Base-by-base conservation (phyloP, 139 green algal genomes). In the Eudorina sp. region DNA sequence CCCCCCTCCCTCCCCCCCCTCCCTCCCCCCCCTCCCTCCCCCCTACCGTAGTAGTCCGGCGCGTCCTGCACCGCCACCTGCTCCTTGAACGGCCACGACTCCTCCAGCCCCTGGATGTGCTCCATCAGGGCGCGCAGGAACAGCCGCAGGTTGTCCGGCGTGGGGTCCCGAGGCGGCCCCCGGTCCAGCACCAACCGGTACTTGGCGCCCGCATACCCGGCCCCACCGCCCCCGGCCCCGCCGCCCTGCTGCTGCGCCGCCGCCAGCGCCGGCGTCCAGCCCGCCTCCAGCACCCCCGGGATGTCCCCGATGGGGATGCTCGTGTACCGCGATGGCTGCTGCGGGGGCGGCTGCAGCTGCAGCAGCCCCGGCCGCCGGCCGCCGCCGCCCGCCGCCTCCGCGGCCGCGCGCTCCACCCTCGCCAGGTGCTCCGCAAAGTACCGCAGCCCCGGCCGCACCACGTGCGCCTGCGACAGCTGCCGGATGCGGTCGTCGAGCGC, bases 1-100 rank as follows among this genome's bases (percentile, higher is more conserved):
- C 64, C 64, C 34, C 16, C 27, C 64, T 9, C 3, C 27, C 5
- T 3, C 29, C 64, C 23, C 5, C 64, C n/a, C 64, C 64, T 3
- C 8, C 64, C 64, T 73, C 36, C 64, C 64, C 34, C n/a, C 11
- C 64, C 64, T 46, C 19, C 62, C 34, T 25, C 18, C 38, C 58
- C 2, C 68, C 23, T 51, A 80, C 94, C 91, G 60, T 98, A 96
- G 92, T 99, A 99, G 92, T 99, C 97, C 3, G 96, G 93, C 31
- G 98, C 97, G n/a, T 98, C 96, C 1, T 94, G 62, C 0, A 55
- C 48, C 60, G 92, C 74, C 23, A 99, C 98, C 29, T 97, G 93
- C 40, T 94, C 86, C 25, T 86, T 51, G 91, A 99, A 99, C 23
- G 98, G 97, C 94, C 96, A 98, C 8, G 95, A 87, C 72, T 99